A percentile compares a stretch with the other conserved stretches of the same genome.
These are phyloP conservation scores for Vigna trinervia DNA, from an alignment of 306 rosid species.

Conservation along the genomic window DNA sequence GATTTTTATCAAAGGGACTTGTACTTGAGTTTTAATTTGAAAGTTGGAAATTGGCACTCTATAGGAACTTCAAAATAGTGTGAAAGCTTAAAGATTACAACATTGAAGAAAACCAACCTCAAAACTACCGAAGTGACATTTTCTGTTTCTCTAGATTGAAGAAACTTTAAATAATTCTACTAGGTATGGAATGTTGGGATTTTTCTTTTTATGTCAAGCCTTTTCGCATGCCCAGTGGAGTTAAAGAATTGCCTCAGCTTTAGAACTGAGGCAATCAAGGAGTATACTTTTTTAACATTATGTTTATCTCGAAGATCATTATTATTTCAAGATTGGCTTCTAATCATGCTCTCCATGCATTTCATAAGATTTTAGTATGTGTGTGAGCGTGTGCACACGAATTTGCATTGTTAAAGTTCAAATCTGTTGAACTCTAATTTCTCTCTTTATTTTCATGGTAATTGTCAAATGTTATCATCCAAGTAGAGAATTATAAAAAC, in stretches of 20 bases:
- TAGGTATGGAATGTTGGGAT: background rate
- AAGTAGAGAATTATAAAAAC: too few species aligned
- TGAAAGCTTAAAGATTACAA: background rate
- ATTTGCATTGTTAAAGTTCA: background rate
- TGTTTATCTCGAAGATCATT: background rate
- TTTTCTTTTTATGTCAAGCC: too few species aligned
- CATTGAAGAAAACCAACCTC: constrained; percentile 5
- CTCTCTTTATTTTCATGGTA: background rate
- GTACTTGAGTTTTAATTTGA: constrained; percentile 4
- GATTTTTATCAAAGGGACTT: constrained; percentile 5
- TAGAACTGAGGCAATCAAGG: background rate
- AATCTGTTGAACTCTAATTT: background rate
- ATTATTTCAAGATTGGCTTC: background rate
- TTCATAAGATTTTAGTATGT: too few species aligned
- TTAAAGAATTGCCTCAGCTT: background rate
- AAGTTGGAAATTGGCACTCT: background rate
- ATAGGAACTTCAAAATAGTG: background rate
- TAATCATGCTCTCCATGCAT: background rate
- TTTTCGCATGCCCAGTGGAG: too few species aligned
- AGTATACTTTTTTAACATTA: background rate
- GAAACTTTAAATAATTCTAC: background rate
- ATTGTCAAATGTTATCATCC: too few species aligned
- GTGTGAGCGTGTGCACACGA: too few species aligned
- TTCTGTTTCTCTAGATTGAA: constrained; percentile 14
- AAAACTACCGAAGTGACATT: background rate